A percentile compares a stretch with the other conserved stretches of the same genome.
phyloP scores from a whole-genome alignment of 225 moss, liverwort and hornwort genomes.

The Physcomitrium patens region DNA sequence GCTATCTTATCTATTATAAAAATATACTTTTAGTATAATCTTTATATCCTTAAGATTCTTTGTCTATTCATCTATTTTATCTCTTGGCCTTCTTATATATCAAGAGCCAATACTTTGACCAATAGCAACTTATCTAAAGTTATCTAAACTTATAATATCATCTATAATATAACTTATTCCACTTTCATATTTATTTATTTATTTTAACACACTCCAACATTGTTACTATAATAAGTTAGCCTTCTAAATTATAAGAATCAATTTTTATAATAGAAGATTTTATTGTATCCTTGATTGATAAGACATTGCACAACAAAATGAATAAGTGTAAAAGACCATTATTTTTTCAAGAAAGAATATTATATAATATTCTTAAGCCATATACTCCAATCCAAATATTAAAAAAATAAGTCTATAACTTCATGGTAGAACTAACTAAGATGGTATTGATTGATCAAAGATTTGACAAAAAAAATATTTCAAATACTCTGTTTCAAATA shows the following conservation, averaged over 20 bases:
- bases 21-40: too few species aligned
- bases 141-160: too few species aligned
- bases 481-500: neutral
- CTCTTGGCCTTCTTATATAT: too few species aligned
- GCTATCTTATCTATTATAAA: too few species aligned
- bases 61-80: too few species aligned
- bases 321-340: constrained; percentile 7
- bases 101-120: too few species aligned
- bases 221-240: constrained; percentile 39
- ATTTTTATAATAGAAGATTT: constrained; percentile 36
- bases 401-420: neutral
- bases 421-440: neutral
- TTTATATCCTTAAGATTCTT: too few species aligned
- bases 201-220: too few species aligned
- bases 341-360: neutral
- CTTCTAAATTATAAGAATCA: constrained; percentile 49
- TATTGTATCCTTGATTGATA: neutral
- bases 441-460: neutral
- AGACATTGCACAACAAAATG: constrained; percentile 5
- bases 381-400: constrained; percentile 21
- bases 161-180: too few species aligned
- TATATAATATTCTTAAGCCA: constrained; percentile 5
- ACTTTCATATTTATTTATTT: too few species aligned
- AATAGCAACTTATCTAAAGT: too few species aligned
- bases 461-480: constrained; percentile 22